These are phyloP conservation scores for Lipomyces japonicus DNA, from an alignment of 805 yeast species.

Conservation along the genomic window DNA sequence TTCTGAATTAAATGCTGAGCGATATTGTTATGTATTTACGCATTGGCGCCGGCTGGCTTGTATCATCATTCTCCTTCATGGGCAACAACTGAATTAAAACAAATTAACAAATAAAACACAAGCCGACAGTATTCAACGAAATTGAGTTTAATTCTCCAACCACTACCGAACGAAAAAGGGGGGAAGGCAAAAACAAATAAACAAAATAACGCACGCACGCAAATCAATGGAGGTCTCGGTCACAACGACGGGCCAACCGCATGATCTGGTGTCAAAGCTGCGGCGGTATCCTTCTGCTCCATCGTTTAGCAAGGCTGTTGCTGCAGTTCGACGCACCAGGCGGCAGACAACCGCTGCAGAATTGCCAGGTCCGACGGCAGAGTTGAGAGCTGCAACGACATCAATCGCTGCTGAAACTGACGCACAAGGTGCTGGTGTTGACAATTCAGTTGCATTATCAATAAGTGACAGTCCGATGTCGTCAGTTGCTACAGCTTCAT, in stretches of 20 bases:
- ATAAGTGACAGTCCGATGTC: neutral
- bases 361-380: slow-evolving; percentile 2
- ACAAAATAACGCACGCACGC: neutral
- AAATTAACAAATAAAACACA: too few species aligned
- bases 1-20: too few species aligned
- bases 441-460: neutral
- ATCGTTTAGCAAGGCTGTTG: slow-evolving; percentile 18
- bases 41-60: too few species aligned
- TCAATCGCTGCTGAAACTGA: neutral
- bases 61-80: too few species aligned
- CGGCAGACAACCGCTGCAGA: slow-evolving; percentile 18
- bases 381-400: neutral
- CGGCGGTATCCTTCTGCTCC: slow-evolving; percentile 27
- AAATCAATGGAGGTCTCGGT: neutral
- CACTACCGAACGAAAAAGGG: neutral
- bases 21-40: too few species aligned
- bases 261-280: slow-evolving; percentile 6
- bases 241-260: neutral
- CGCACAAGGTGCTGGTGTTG: neutral
- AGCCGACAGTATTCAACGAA: too few species aligned
- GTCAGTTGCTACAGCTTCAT: slow-evolving; percentile 1
- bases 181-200: neutral
- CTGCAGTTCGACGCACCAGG: slow-evolving; percentile 21
- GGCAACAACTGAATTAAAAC: too few species aligned
- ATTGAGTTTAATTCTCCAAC: too few species aligned